Percentiles rank a stretch among this genome's conserved stretches.
Evolutionary conservation across 768 basidiomycete genomes (phyloP).

Genomic region (Trametes coccinea): DNA sequence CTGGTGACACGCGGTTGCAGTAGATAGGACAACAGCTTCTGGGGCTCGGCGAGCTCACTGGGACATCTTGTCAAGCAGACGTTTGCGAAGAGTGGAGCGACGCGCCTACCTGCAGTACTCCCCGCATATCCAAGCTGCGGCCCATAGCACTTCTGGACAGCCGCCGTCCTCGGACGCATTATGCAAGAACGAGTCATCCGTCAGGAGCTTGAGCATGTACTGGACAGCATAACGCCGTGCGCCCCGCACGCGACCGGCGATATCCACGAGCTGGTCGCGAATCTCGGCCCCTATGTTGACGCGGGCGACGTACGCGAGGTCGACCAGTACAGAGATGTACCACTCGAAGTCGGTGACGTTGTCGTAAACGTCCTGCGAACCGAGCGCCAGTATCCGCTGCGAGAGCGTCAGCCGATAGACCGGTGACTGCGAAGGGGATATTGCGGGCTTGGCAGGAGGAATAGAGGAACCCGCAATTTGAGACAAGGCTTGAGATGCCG

Average conservation of each 20-base stretch:
- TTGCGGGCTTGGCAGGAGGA: slow-evolving; percentile 25
- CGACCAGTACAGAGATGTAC: slow-evolving; percentile 94
- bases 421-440: slow-evolving; percentile 63
- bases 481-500: slow-evolving; percentile 53
- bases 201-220: slow-evolving; percentile 78
- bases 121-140: slow-evolving; percentile 95
- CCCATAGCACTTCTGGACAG: slow-evolving; percentile 87
- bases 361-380: slow-evolving; percentile 80
- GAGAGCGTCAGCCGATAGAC: slow-evolving; percentile 86
- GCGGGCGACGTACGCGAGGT: slow-evolving; percentile 84
- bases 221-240: slow-evolving; percentile 79
- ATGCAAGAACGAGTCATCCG: slow-evolving; percentile 72
- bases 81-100: slow-evolving; percentile 2
- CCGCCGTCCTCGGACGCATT: slow-evolving; percentile 69
- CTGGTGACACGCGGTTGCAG: slow-evolving; percentile 58
- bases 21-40: slow-evolving; percentile 70
- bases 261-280: slow-evolving; percentile 82
- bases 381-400: slow-evolving; percentile 82
- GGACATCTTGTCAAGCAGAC: slow-evolving; percentile 9
- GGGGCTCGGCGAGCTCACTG: slow-evolving; percentile 79
- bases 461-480: slow-evolving; percentile 51
- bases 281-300: slow-evolving; percentile 78
- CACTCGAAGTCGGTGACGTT: slow-evolving; percentile 94
- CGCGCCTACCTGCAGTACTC: slow-evolving; percentile 82
- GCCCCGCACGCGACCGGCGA: slow-evolving; percentile 77